phyloP scores from a whole-genome alignment of 371 early-diverging fungal species.

The Mortierella sp. region DNA sequence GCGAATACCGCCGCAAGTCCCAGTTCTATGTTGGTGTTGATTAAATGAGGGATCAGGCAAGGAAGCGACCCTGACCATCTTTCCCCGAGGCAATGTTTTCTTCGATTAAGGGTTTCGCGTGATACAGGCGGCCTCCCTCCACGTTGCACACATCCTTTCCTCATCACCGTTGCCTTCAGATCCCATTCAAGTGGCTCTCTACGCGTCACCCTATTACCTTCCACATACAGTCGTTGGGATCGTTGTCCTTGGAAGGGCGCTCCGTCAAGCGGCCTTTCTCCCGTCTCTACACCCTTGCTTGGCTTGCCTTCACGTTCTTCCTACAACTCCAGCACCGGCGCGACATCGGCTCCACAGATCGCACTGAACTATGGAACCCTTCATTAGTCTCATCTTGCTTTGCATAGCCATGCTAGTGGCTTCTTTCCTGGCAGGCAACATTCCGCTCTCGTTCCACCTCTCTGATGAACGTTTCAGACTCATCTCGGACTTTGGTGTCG shows the following conservation, averaged over 20 bases:
- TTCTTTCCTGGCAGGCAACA: slow-evolving; percentile 86
- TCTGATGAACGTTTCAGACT: slow-evolving; percentile 75
- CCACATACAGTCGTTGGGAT: no score
- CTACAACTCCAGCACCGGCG: neutral
- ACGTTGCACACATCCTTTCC: no score
- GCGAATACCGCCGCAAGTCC: slow-evolving; percentile 81
- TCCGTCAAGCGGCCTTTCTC: neutral
- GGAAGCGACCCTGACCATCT: neutral
- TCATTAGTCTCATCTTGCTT: slow-evolving; percentile 78
- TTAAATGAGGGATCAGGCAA: slow-evolving; percentile 5
- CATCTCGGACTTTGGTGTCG: slow-evolving; percentile 90
- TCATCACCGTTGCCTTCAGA: no score
- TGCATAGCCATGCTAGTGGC: slow-evolving; percentile 85
- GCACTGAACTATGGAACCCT: slow-evolving; percentile 61
- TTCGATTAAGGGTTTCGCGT: no score
- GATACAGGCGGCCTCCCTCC: no score
- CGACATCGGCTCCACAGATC: neutral
- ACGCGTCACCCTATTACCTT: no score
- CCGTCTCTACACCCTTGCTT: neutral
- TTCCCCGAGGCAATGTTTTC: no score
- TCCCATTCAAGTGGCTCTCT: no score
- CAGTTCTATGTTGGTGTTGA: slow-evolving; percentile 65
- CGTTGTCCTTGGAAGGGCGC: no score
- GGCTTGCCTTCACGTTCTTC: slow-evolving; percentile 1
- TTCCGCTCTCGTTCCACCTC: slow-evolving; percentile 86